These are phyloP conservation scores for Penicillium crystallinum DNA, from an alignment of 495 filamentous ascomycete genomes.

Conservation along the genomic window DNA sequence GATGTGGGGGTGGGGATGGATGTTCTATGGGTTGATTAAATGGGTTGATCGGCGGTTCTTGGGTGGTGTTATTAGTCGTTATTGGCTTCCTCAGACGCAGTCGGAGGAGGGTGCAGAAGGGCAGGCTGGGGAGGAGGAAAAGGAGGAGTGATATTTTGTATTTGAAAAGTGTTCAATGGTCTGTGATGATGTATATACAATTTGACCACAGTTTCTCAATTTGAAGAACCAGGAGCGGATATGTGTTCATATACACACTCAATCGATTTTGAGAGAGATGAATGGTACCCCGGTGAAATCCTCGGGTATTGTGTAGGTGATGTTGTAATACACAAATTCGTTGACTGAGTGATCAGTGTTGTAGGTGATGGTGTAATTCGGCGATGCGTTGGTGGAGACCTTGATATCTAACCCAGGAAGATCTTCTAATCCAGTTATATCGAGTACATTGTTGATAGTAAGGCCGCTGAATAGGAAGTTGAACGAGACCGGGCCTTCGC, in stretches of 20 bases:
- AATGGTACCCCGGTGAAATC: constrained; percentile 22
- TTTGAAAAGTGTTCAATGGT: neutral
- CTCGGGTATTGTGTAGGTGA: constrained; percentile 30
- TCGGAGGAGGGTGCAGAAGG: constrained; percentile 3
- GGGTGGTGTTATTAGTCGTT: constrained; percentile 29
- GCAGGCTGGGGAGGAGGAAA: constrained; percentile 3
- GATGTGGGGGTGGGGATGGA: constrained; percentile 40
- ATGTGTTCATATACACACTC: neutral
- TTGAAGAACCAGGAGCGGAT: neutral
- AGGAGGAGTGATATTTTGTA: neutral
- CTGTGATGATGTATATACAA: neutral
- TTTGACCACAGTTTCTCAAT: no score
- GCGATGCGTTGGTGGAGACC: constrained; percentile 9
- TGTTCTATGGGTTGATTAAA: constrained; percentile 33
- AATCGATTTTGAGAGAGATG: constrained; percentile 22
- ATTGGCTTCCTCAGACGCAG: constrained; percentile 22
- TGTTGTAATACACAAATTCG: constrained; percentile 35
- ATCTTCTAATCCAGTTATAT: constrained; percentile 24
- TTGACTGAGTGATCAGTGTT: constrained; percentile 18
- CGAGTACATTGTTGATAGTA: constrained; percentile 5
- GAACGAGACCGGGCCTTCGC: constrained; percentile 13
- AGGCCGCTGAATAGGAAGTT: constrained; percentile 20
- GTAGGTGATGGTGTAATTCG: constrained; percentile 16
- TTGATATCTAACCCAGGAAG: constrained; percentile 18
- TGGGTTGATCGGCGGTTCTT: constrained; percentile 34